These are phyloP conservation scores for Coleophoma cylindrospora DNA, from an alignment of 2,329 filamentous ascomycete species.

Conservation along the genomic window DNA sequence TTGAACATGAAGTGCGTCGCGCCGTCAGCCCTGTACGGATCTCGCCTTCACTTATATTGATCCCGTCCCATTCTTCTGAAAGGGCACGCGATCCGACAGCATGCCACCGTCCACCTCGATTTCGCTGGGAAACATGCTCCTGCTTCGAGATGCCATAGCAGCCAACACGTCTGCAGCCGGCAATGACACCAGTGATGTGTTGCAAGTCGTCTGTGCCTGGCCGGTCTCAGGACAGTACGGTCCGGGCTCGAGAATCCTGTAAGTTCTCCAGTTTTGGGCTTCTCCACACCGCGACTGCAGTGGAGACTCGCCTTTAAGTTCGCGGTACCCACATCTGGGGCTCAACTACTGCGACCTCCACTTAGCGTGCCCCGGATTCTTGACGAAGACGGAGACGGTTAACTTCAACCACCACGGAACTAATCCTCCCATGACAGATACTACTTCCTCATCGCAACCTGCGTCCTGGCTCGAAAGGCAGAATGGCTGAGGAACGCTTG, in stretches of 20 bases:
- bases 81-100: constrained; percentile 1
- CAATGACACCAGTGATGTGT: constrained; percentile 14
- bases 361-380: too few species aligned
- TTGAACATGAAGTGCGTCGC: too few species aligned
- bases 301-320: too few species aligned
- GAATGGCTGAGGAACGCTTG: constrained; percentile 60
- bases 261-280: constrained; percentile 17
- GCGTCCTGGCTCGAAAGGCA: constrained; percentile 54
- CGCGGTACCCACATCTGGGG: too few species aligned
- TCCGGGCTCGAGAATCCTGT: constrained; percentile 46
- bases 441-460: constrained; percentile 59
- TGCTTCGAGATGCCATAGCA: constrained; percentile 2
- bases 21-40: too few species aligned
- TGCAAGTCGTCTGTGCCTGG: constrained; percentile 50
- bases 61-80: too few species aligned
- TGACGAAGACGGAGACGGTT: neutral
- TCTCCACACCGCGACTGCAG: too few species aligned
- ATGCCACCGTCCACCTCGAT: constrained; percentile 31
- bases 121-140: constrained; percentile 22
- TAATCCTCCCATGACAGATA: constrained; percentile 37
- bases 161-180: constrained; percentile 5
- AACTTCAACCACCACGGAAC: neutral
- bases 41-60: too few species aligned
- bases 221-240: constrained; percentile 54
- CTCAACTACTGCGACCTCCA: too few species aligned